Base-by-base conservation (phyloP, 768 basidiomycete species). In the Macrolepiota albuminosa region DNA sequence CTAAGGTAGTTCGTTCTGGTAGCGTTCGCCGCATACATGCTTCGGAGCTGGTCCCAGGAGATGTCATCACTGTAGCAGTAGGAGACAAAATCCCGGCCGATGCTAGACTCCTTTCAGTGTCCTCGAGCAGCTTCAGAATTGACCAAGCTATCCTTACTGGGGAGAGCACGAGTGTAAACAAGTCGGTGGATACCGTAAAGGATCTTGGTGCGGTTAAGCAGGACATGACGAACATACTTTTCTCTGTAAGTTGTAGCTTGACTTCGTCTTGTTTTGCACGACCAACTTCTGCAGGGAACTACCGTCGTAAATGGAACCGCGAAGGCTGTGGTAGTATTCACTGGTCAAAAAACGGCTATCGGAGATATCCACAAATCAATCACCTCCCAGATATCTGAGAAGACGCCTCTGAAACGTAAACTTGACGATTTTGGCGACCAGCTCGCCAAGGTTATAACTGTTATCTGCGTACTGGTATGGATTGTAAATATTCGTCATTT, bases 361-460 rank as follows among this genome's bases (percentile, higher is more conserved):
- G 96, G 96, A 33, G 89, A 96, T 68, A 98, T 99, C 64, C 96
- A 99, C 79, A 91, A 93, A 67, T 96, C 94, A 48, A 99, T 99
- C 72, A 85, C 91, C 6, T 83, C 88, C 36, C 94, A 96, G 71
- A 95, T 95, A 65, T 86, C 81, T 57, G 95, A 98, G 67, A 98
- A 98, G 81, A 99, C 96, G 0, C 96, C 96, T 0, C 76, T 99
- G 54, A 99, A 99, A 75, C 88, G 92, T 63, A 98, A 98, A 73
- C 82, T 99, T 49, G 96, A 99, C 71, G 96, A 99, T 71, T 99
- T 99, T 66, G 96, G 96, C 60, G 95, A 99, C 69, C 88, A 89
- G 83, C 83, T 99, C 54, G 96, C 96, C 33, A 98, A 98, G 72
- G 95, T 98, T 72, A 99, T 99, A 74, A 84, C 88, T 47, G 93